These are phyloP conservation scores for Pterocarpus macrocarpus DNA, from an alignment of 306 rosid species.

Conservation along the genomic window DNA sequence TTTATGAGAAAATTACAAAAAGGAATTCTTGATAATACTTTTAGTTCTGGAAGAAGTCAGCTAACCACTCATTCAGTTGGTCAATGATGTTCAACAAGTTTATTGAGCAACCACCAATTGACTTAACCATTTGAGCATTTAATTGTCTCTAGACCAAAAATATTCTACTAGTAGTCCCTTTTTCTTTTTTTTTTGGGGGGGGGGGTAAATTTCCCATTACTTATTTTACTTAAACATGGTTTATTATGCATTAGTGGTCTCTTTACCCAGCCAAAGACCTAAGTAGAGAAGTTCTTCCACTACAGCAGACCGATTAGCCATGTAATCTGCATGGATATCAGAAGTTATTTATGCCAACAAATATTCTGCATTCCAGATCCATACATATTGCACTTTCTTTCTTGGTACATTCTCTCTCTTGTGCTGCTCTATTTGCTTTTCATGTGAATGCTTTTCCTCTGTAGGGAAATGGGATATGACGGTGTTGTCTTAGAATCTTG, in stretches of 20 bases:
- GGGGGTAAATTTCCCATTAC: background rate
- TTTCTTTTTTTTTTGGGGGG: background rate
- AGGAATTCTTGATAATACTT: slow-evolving; percentile 14
- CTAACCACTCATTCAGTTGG: slow-evolving; percentile 7
- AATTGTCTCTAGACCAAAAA: background rate
- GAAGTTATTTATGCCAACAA: slow-evolving; percentile 9
- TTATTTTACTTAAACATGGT: background rate
- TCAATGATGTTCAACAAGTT: slow-evolving; percentile 32
- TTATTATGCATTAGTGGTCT: slow-evolving; percentile 12
- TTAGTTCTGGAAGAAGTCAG: slow-evolving; percentile 22
- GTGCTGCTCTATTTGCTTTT: slow-evolving; percentile 27
- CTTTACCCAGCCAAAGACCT: slow-evolving; percentile 29
- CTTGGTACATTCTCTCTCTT: slow-evolving; percentile 22
- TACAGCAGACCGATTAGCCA: slow-evolving; percentile 13
- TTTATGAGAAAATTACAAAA: slow-evolving; percentile 17
- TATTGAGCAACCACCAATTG: background rate
- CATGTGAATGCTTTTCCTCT: slow-evolving; percentile 38
- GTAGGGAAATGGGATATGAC: slow-evolving; percentile 95
- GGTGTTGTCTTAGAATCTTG: slow-evolving; percentile 96
- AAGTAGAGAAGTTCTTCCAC: background rate
- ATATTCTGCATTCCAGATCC: slow-evolving; percentile 19
- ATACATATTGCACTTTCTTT: slow-evolving; percentile 9
- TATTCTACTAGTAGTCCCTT: background rate
- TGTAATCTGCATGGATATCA: slow-evolving; percentile 16
- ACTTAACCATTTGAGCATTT: slow-evolving; percentile 12